Base-by-base conservation (phyloP, 139 green algal species). In the Chlamydomonas schloesseri region DNA sequence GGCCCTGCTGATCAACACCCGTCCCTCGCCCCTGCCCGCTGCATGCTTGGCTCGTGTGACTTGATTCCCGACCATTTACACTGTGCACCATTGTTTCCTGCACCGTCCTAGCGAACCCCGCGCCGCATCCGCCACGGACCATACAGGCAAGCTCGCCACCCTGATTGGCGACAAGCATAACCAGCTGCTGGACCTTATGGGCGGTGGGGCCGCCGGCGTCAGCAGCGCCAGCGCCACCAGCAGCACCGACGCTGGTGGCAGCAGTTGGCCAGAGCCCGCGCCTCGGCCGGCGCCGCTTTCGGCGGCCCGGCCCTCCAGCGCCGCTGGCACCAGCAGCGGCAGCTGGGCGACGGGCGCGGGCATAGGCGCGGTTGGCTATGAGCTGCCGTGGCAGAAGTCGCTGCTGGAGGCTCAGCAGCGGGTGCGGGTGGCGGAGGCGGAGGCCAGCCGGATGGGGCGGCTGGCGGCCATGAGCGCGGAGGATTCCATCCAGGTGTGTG, bases 391-490 rank as follows among this genome's bases (percentile, higher is more conserved):
- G 79, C 20, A 85, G 79, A 31, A 28, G 23, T 77, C 67, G 10
- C 65, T 85, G 24, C 31, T 0, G 20, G 79, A 85, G n/a, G 79
- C 79, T 33, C 79, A 68, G 79, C 47, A 85, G 65, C 79, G 79
- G 5, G 79, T 69, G 20, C 79, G 79, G 67, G 67, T 77, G 79
- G 87, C 68, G n/a, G 58, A 88, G 82, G 76, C 53, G 18, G 86
- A 92, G 72, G 86, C 82, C 0, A 53, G 69, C 26, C 47, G n/a
- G 15, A 78, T 84, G 67, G 86, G 86, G 1, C 58, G 78, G 58
- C 73, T 81, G 60, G 86, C 86, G 37, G 58, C 55, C 26, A 17
- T 89, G 70, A 58, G 60, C 28, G 86, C 86, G 24, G 78, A 86
- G 70, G 86, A 79, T 8, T 82, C 76, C 47, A 87, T 89, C 21